phyloP scores from a whole-genome alignment of 2,329 filamentous ascomycete species.

The Pseudomassariella vexata region DNA sequence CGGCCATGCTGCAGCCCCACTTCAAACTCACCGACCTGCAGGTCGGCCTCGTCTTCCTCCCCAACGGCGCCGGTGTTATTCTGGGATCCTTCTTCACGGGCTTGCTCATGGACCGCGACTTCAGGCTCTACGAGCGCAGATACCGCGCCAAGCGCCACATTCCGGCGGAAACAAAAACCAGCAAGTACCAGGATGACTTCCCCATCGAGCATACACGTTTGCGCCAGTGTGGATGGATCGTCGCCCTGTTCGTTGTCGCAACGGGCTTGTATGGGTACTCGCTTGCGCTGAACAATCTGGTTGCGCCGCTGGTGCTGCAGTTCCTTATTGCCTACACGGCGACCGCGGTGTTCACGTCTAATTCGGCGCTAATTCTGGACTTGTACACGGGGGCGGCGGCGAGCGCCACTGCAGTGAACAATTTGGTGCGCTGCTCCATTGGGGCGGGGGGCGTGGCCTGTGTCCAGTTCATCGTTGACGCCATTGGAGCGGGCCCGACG shows the following conservation, averaged over 20 bases:
- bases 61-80: slow-evolving; percentile 1
- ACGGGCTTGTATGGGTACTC: slow-evolving; percentile 28
- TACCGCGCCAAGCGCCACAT: neutral
- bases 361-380: slow-evolving; percentile 27
- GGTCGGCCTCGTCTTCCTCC: neutral
- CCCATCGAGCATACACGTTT: slow-evolving; percentile 31
- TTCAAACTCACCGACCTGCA: slow-evolving; percentile 26
- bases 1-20: slow-evolving; percentile 28
- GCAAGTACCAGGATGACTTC: slow-evolving; percentile 23
- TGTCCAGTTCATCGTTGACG: slow-evolving; percentile 10
- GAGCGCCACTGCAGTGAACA: slow-evolving; percentile 27
- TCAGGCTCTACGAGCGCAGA: neutral
- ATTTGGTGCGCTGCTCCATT: slow-evolving; percentile 26
- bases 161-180: neutral
- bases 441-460: slow-evolving; percentile 23
- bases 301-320: slow-evolving; percentile 22
- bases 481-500: slow-evolving; percentile 13
- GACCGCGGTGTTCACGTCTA: slow-evolving; percentile 25
- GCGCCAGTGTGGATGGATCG: slow-evolving; percentile 27
- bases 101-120: neutral
- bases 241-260: slow-evolving; percentile 26
- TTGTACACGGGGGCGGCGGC: slow-evolving; percentile 24
- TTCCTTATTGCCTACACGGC: slow-evolving; percentile 27
- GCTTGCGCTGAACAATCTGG: slow-evolving; percentile 16
- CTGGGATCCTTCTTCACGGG: neutral